These are phyloP conservation scores for Leccinum solheimii DNA, from an alignment of 1,284 basidiomycete species.

Conservation along the genomic window DNA sequence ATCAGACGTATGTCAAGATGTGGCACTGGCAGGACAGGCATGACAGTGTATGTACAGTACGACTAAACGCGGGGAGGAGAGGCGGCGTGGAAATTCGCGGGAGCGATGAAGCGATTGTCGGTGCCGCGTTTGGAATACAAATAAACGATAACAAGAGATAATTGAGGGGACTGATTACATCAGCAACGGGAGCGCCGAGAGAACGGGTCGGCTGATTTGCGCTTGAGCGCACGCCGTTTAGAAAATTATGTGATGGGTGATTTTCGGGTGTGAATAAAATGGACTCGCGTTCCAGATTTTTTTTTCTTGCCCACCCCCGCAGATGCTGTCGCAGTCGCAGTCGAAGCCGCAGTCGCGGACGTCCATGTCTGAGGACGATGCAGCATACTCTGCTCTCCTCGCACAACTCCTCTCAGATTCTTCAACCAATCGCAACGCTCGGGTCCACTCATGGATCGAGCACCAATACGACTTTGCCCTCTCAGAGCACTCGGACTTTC, in stretches of 20 bases:
- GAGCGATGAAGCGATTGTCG: not conserved
- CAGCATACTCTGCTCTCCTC: constrained; percentile 31
- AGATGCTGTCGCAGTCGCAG: constrained; percentile 5
- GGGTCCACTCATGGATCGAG: constrained; percentile 36
- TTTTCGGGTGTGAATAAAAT: constrained; percentile 17
- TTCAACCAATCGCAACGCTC: constrained; percentile 26
- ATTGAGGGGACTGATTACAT: constrained; percentile 7
- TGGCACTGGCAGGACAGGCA: not conserved
- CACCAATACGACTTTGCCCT: constrained; percentile 37
- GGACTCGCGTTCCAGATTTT: not conserved
- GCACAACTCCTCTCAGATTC: constrained; percentile 30
- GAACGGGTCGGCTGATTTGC: constrained; percentile 21
- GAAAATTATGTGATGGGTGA: constrained; percentile 10
- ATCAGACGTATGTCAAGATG: constrained; percentile 1
- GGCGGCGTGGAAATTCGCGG: not conserved
- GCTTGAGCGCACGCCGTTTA: constrained; percentile 11
- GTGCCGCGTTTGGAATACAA: not conserved
- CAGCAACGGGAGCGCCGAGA: constrained; percentile 8
- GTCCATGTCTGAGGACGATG: constrained; percentile 33
- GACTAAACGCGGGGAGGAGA: not conserved
- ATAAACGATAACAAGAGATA: not conserved
- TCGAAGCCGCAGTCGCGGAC: not conserved
- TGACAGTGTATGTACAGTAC: not conserved
- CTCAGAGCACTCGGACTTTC: constrained; percentile 19
- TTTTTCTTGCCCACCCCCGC: not conserved